These are phyloP conservation scores for Candida succiphila DNA, from an alignment of 805 yeast species.

Conservation along the genomic window DNA sequence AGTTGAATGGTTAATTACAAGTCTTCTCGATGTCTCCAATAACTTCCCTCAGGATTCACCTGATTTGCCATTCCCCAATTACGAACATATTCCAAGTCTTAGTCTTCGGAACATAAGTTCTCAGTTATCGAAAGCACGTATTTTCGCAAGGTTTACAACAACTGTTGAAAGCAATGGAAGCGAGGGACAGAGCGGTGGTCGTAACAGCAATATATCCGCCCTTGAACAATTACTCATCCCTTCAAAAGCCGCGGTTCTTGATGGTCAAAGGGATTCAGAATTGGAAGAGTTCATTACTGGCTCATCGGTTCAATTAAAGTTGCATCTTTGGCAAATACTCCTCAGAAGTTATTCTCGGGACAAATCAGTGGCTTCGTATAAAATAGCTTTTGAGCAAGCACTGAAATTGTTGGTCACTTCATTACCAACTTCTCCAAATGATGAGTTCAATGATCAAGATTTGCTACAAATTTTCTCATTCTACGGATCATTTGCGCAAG, in stretches of 20 bases:
- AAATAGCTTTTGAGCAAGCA: constrained; percentile 41
- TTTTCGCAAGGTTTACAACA: constrained; percentile 56
- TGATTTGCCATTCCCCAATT: constrained; percentile 44
- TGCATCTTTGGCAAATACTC: constrained; percentile 69
- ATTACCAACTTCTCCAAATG: not conserved
- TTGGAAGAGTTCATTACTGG: constrained; percentile 50
- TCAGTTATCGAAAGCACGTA: constrained; percentile 63
- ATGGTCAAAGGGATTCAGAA: constrained; percentile 31
- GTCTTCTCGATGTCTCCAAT: not conserved
- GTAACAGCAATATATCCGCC: constrained; percentile 19
- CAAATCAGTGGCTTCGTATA: constrained; percentile 24
- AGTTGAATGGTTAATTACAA: not conserved
- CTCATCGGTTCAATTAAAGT: constrained; percentile 56
- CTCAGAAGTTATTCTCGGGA: constrained; percentile 40
- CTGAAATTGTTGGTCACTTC: constrained; percentile 15
- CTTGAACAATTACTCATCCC: constrained; percentile 35
- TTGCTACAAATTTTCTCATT: constrained; percentile 43
- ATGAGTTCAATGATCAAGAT: constrained; percentile 21
- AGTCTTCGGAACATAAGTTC: constrained; percentile 38
- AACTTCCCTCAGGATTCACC: not conserved
- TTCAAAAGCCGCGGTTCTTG: not conserved
- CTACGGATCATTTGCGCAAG: constrained; percentile 39
- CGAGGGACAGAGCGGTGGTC: constrained; percentile 13
- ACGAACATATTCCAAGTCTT: constrained; percentile 46
- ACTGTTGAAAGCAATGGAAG: constrained; percentile 22